These are phyloP conservation scores for Noccaea caerulescens DNA, from an alignment of 345 rosid species.

Conservation along the genomic window DNA sequence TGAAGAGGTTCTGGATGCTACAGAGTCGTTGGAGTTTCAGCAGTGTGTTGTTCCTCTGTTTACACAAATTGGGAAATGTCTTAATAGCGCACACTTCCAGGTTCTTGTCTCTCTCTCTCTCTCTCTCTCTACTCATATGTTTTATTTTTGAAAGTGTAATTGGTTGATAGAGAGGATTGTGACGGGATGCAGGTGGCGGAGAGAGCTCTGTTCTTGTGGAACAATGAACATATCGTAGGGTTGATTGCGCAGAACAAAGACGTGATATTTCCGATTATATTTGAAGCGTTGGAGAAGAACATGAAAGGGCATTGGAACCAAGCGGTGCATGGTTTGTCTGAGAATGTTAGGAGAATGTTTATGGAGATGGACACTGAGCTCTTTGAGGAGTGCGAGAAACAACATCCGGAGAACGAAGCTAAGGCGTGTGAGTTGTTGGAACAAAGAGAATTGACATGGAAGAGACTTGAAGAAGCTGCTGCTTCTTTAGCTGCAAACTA, in stretches of 20 bases:
- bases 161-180: conserved; percentile 32
- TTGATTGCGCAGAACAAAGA: conserved; percentile 55
- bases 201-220: conserved; percentile 68
- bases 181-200: conserved; percentile 61
- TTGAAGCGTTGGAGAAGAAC: conserved; percentile 63
- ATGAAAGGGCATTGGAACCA: conserved; percentile 65
- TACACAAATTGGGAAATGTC: conserved; percentile 54
- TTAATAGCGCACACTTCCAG: conserved; percentile 56
- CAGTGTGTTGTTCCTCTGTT: conserved; percentile 52
- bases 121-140: not conserved
- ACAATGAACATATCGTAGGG: conserved; percentile 61
- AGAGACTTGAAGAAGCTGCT: conserved; percentile 54
- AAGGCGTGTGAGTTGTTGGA: conserved; percentile 46
- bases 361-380: conserved; percentile 50
- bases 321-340: conserved; percentile 57
- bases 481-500: conserved; percentile 39
- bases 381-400: conserved; percentile 48
- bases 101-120: conserved; percentile 30
- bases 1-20: conserved; percentile 53
- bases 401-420: conserved; percentile 47
- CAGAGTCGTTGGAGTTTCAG: conserved; percentile 48
- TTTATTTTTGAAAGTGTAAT: not conserved
- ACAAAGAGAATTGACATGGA: conserved; percentile 50
- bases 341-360: conserved; percentile 59
- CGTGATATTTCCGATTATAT: conserved; percentile 59